Evolutionary conservation across 73 alveolate genomes (phyloP).

Genomic region (Uronychia setigera): DNA sequence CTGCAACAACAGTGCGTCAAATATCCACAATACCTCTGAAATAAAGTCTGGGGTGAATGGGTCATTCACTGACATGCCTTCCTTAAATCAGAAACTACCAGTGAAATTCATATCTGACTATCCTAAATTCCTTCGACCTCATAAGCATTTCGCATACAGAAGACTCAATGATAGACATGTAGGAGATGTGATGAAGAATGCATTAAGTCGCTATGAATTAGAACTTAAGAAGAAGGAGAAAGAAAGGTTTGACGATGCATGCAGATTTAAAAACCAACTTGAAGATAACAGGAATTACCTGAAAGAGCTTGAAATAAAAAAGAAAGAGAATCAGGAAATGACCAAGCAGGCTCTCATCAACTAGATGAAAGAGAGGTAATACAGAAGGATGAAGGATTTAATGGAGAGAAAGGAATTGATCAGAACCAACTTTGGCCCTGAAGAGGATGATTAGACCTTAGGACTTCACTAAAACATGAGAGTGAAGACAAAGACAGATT

Average conservation of each 20-base stretch:
- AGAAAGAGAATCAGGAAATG: slow-evolving; percentile 21
- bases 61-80: not conserved
- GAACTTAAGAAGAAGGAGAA: slow-evolving; percentile 17
- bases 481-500: slow-evolving; percentile 6
- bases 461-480: not conserved
- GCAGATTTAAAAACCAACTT: slow-evolving; percentile 13
- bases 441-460: slow-evolving; percentile 13
- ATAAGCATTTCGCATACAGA: slow-evolving; percentile 38
- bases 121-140: slow-evolving; percentile 28
- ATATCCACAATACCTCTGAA: not conserved
- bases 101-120: slow-evolving; percentile 36
- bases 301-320: slow-evolving; percentile 22
- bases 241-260: slow-evolving; percentile 18
- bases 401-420: slow-evolving; percentile 14
- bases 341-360: slow-evolving; percentile 11
- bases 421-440: slow-evolving; percentile 44
- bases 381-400: slow-evolving; percentile 1
- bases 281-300: slow-evolving; percentile 25
- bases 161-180: slow-evolving; percentile 41
- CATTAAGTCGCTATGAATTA: slow-evolving; percentile 21
- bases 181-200: slow-evolving; percentile 27
- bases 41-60: too few relatives aligned
- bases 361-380: slow-evolving; percentile 18
- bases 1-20: not conserved
- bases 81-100: slow-evolving; percentile 24